These are phyloP conservation scores for Candida easanensis DNA, from an alignment of 805 yeast species.

Conservation along the genomic window DNA sequence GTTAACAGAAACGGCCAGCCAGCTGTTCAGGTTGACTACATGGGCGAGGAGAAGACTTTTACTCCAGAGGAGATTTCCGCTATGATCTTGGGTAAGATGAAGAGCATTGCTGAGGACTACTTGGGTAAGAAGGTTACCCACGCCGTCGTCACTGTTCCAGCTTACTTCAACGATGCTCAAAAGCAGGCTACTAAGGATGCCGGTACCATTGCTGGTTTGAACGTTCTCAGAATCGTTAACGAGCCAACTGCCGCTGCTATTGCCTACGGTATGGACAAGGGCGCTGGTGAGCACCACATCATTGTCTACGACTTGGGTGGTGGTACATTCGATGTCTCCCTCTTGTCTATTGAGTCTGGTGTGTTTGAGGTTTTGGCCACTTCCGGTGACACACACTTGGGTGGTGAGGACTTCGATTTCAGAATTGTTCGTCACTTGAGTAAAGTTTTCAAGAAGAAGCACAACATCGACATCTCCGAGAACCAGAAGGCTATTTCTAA, in stretches of 20 bases:
- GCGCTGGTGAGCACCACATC: conserved; percentile 81
- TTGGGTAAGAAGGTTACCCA: conserved; percentile 81
- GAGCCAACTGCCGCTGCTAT: conserved; percentile 98
- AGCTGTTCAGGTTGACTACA: conserved; percentile 67
- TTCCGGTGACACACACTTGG: conserved; percentile 95
- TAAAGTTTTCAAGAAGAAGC: conserved; percentile 89
- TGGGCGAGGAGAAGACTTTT: conserved; percentile 73
- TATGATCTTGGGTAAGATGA: conserved; percentile 91
- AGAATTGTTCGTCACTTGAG: conserved; percentile 84
- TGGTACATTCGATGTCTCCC: conserved; percentile 93
- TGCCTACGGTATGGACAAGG: conserved; percentile 89
- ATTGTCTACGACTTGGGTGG: conserved; percentile 96
- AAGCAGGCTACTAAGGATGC: conserved; percentile 95
- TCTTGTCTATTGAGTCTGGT: conserved; percentile 85
- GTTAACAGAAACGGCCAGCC: conserved; percentile 78
- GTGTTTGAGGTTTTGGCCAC: conserved; percentile 91
- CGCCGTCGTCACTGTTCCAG: conserved; percentile 92
- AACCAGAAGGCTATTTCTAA: conserved; percentile 88
- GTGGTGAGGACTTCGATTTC: conserved; percentile 96
- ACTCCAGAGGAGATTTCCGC: conserved; percentile 93
- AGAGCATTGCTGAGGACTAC: conserved; percentile 86
- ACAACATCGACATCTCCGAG: conserved; percentile 75
- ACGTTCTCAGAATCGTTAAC: conserved; percentile 83
- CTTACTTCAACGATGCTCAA: conserved; percentile 91
- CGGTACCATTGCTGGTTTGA: conserved; percentile 87